These are phyloP conservation scores for Pseudogymnoascus sp. DNA, from an alignment of 2,329 filamentous ascomycete species.

Conservation along the genomic window DNA sequence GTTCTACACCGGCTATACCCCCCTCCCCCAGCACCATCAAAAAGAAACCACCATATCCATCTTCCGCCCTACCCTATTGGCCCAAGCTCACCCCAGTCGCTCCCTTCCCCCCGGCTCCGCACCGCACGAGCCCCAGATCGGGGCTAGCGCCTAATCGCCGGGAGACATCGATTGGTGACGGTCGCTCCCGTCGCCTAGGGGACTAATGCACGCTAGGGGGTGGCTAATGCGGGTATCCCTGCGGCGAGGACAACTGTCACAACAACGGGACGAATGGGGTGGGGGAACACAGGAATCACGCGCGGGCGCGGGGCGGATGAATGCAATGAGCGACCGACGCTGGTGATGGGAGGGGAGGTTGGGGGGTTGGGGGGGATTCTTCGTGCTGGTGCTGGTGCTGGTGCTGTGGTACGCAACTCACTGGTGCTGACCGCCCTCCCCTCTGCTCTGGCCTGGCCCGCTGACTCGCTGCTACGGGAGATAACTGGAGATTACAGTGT, in stretches of 20 bases:
- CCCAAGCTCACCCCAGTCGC: neutral
- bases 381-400: neutral
- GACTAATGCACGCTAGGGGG: neutral
- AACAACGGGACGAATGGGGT: neutral
- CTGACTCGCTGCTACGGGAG: neutral
- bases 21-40: neutral
- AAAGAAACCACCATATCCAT: neutral
- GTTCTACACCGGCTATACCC: neutral
- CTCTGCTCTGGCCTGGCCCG: neutral
- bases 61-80: neutral
- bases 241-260: neutral
- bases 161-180: neutral
- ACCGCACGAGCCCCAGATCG: neutral
- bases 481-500: neutral
- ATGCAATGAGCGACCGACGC: neutral
- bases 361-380: neutral
- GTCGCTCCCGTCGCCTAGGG: neutral
- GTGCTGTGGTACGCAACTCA: neutral
- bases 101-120: neutral
- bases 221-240: neutral
- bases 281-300: neutral
- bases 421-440: neutral
- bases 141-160: neutral
- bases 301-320: neutral
- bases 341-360: neutral